Evolutionary conservation across 192 early-diverging fungal species (phyloP).

Genomic region (Ramicandelaber brevisporus): DNA sequence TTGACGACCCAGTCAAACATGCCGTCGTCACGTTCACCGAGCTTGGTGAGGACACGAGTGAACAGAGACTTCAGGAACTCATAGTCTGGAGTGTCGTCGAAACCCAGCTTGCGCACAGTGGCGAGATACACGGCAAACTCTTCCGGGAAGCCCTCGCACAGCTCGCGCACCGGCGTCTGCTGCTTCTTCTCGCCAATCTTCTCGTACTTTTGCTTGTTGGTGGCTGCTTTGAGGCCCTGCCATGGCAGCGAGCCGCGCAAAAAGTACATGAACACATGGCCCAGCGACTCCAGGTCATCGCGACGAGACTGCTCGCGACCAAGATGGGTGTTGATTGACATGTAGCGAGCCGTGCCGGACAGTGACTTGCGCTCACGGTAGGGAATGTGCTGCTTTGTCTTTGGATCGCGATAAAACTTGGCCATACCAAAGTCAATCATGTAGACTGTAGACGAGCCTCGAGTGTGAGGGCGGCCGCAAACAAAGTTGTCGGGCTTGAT

Average conservation of each 20-base stretch:
- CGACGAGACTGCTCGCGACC: slow-evolving; percentile 94
- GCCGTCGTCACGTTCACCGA: slow-evolving; percentile 61
- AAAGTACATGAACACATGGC: slow-evolving; percentile 98
- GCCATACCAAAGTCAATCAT: slow-evolving; percentile 99
- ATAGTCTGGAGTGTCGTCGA: slow-evolving; percentile 96
- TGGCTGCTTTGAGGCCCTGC: slow-evolving; percentile 93
- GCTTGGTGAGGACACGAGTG: slow-evolving; percentile 39
- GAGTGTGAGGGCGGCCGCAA: slow-evolving; percentile 47
- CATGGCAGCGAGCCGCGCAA: slow-evolving; percentile 80
- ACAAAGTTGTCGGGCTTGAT: slow-evolving; percentile 99
- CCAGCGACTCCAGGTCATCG: slow-evolving; percentile 90
- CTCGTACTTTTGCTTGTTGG: slow-evolving; percentile 99
- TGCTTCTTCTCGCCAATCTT: slow-evolving; percentile 99
- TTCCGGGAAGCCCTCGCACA: slow-evolving; percentile 76
- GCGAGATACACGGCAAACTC: slow-evolving; percentile 78
- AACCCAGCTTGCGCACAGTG: slow-evolving; percentile 75
- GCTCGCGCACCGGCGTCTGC: slow-evolving; percentile 58
- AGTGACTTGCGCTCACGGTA: slow-evolving; percentile 88
- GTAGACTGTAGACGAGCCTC: slow-evolving; percentile 38
- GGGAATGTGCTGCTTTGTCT: slow-evolving; percentile 90
- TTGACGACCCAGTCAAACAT: slow-evolving; percentile 81
- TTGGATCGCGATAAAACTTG: slow-evolving; percentile 90
- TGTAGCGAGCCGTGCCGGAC: slow-evolving; percentile 90
- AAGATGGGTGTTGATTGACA: slow-evolving; percentile 95
- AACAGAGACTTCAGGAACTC: slow-evolving; percentile 72